These are phyloP conservation scores for Waltergamsia citrina DNA, from an alignment of 2,329 filamentous ascomycete genomes.

Conservation along the genomic window DNA sequence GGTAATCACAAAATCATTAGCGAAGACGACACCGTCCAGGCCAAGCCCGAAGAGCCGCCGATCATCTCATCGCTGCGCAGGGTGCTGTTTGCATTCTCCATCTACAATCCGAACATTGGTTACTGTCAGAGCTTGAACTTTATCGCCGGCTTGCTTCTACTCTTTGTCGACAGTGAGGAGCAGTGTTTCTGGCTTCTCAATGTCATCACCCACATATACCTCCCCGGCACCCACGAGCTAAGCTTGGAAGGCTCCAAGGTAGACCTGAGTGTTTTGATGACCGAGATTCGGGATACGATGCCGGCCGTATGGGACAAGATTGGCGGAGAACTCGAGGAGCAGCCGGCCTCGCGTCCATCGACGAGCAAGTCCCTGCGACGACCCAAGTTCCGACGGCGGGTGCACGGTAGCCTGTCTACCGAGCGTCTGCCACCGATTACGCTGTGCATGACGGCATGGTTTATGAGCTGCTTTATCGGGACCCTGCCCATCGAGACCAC, in stretches of 20 bases:
- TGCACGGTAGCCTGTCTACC: constrained; percentile 27
- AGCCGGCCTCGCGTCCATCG: constrained; percentile 23
- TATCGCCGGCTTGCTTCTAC: constrained; percentile 75
- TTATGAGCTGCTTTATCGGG: constrained; percentile 95
- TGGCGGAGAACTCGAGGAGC: constrained; percentile 59
- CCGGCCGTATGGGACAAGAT: constrained; percentile 83
- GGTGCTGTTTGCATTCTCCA: constrained; percentile 79
- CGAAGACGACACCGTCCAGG: constrained; percentile 6
- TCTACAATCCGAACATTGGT: constrained; percentile 84
- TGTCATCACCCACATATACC: constrained; percentile 78
- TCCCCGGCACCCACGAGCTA: constrained; percentile 86
- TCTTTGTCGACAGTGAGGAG: constrained; percentile 83
- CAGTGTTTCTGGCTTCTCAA: constrained; percentile 90
- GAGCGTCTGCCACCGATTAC: constrained; percentile 76
- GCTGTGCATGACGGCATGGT: constrained; percentile 90
- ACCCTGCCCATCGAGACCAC: constrained; percentile 88
- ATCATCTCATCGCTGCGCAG: constrained; percentile 76
- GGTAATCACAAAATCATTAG: constrained; percentile 8
- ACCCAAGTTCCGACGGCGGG: constrained; percentile 26
- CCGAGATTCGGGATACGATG: constrained; percentile 70
- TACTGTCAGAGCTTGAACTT: constrained; percentile 97
- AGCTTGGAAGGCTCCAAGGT: constrained; percentile 88
- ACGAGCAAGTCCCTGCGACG: constrained; percentile 24
- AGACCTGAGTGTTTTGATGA: constrained; percentile 89
- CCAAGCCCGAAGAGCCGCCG: constrained; percentile 49